These are phyloP conservation scores for Saxophila tyrrhenica DNA, from an alignment of 495 filamentous ascomycete genomes.

Conservation along the genomic window DNA sequence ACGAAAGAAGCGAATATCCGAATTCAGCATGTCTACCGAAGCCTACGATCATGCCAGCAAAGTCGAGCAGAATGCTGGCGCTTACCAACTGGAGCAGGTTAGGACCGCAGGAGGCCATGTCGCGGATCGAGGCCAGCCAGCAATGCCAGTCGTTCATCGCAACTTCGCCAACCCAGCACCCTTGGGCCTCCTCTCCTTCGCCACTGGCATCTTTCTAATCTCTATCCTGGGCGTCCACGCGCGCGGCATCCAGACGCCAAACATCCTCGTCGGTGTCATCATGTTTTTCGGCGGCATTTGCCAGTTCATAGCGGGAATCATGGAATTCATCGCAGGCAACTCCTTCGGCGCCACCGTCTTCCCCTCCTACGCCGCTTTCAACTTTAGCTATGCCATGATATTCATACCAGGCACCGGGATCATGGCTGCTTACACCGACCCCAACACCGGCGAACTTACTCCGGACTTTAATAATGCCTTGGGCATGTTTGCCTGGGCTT, in stretches of 20 bases:
- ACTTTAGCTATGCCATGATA: constrained; percentile 30
- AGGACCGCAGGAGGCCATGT: too few relatives aligned
- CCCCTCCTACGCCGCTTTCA: constrained; percentile 31
- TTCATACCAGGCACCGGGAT: constrained; percentile 31
- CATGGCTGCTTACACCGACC: constrained; percentile 27
- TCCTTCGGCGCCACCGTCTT: constrained; percentile 32
- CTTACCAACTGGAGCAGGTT: too few relatives aligned
- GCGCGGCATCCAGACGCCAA: constrained; percentile 28
- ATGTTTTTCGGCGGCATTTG: constrained; percentile 33
- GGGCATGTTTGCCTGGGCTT: constrained; percentile 30
- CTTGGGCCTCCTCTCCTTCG: constrained; percentile 25
- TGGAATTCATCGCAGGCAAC: constrained; percentile 29
- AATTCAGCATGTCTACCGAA: too few relatives aligned
- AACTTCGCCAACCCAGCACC: constrained; percentile 20
- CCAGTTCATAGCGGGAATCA: constrained; percentile 29
- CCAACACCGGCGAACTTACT: constrained; percentile 15
- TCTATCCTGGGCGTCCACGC: constrained; percentile 28
- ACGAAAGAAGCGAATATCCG: too few relatives aligned
- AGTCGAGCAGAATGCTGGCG: too few relatives aligned
- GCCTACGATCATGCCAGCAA: too few relatives aligned
- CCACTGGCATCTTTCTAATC: constrained; percentile 30
- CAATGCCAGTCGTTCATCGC: constrained; percentile 8
- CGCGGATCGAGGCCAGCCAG: constrained; percentile 1
- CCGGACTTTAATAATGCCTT: constrained; percentile 27
- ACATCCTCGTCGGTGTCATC: constrained; percentile 27